Percentiles rank a stretch among this genome's conserved stretches.
These are phyloP conservation scores for Penicillium sp. DNA, from an alignment of 2,329 filamentous ascomycete genomes.

Conservation along the genomic window DNA sequence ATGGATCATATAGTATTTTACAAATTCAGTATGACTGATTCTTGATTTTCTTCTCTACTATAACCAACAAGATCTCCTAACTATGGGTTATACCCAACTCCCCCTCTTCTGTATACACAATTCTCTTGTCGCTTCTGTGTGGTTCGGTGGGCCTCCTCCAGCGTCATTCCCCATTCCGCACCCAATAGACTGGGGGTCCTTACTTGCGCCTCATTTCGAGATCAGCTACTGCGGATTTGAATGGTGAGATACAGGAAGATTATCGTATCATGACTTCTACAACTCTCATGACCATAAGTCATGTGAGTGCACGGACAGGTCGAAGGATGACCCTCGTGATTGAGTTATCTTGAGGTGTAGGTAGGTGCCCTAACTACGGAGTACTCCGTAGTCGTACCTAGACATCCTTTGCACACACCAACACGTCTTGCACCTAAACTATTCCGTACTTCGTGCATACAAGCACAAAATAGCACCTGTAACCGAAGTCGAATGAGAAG, in stretches of 20 bases:
- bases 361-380: too few species aligned
- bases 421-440: too few species aligned
- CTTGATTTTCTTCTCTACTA: not conserved
- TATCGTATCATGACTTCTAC: not conserved
- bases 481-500: conserved; percentile 21
- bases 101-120: not conserved
- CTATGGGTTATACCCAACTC: not conserved
- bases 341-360: too few species aligned
- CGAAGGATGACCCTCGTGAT: conserved; percentile 14
- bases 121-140: conserved; percentile 30
- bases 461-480: too few species aligned
- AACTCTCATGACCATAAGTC: not conserved
- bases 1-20: not conserved
- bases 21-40: not conserved
- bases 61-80: too few species aligned
- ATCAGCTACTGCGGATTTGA: too few species aligned
- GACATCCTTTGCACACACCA: too few species aligned
- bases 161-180: conserved; percentile 38
- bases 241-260: too few species aligned
- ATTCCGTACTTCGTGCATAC: too few species aligned
- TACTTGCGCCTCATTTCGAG: conserved; percentile 20
- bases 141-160: conserved; percentile 39
- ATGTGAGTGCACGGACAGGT: not conserved
- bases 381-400: not conserved
- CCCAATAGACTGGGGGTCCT: conserved; percentile 30